phyloP scores from a whole-genome alignment of 2,329 filamentous ascomycete species.

The Aspergillus pseudoviridinutans region DNA sequence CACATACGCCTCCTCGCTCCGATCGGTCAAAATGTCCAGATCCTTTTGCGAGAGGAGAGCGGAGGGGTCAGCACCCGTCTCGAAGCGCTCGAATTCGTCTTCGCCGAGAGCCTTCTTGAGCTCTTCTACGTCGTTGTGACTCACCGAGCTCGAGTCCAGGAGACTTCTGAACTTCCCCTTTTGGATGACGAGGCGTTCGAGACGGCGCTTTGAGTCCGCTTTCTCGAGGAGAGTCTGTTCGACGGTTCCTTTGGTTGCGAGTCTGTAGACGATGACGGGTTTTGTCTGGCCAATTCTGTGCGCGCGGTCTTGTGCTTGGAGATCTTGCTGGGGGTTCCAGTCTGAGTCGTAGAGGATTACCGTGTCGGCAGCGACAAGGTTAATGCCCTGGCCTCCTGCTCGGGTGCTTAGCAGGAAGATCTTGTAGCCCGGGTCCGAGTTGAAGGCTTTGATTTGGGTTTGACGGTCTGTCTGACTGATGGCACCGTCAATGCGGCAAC shows the following conservation, averaged over 20 bases:
- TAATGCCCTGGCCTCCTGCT: slow-evolving; percentile 93
- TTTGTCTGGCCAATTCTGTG: slow-evolving; percentile 91
- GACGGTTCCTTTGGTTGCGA: slow-evolving; percentile 89
- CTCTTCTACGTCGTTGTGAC: slow-evolving; percentile 54
- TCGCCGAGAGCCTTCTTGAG: slow-evolving; percentile 61
- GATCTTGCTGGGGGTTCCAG: slow-evolving; percentile 95
- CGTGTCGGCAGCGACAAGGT: slow-evolving; percentile 84
- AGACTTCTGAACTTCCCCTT: slow-evolving; percentile 80
- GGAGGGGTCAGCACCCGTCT: slow-evolving; percentile 51
- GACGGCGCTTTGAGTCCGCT: slow-evolving; percentile 82
- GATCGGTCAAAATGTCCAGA: slow-evolving; percentile 72
- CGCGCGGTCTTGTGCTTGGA: slow-evolving; percentile 92
- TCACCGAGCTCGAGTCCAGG: slow-evolving; percentile 50
- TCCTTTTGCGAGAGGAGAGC: slow-evolving; percentile 72
- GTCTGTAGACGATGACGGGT: slow-evolving; percentile 87
- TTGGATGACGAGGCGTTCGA: slow-evolving; percentile 93
- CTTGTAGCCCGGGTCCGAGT: slow-evolving; percentile 60
- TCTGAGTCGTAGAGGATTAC: slow-evolving; percentile 87
- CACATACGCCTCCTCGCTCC: slow-evolving; percentile 63
- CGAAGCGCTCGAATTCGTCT: slow-evolving; percentile 68
- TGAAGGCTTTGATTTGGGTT: slow-evolving; percentile 70
- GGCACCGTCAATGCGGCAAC: slow-evolving; percentile 86
- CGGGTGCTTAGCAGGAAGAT: slow-evolving; percentile 87
- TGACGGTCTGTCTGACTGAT: slow-evolving; percentile 71
- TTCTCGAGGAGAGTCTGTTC: slow-evolving; percentile 83